Evolutionary conservation across 139 green algal species (phyloP), one percentile per base, ranked within the genome.

Genomic region (Diplosphaera chodatii): DNA sequence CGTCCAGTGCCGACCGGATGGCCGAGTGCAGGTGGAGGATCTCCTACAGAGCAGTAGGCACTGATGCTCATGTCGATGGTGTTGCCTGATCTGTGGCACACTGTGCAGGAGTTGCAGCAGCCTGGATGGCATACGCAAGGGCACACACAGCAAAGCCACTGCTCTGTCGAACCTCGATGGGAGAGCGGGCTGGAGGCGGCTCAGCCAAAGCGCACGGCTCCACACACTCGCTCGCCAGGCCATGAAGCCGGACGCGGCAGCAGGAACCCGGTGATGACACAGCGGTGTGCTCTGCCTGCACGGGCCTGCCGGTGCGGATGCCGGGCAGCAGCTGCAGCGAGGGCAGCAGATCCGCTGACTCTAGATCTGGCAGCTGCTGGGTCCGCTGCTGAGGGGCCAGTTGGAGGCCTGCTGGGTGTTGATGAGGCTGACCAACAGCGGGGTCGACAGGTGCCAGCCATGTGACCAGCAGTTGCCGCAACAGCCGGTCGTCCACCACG

Each of bases 21-120:
- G 83, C 89, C 34, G 82, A 74, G 80, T 97, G 92, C 67, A 96
- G 86, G 69, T 96, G 84, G 1, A 87, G 75, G 27, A 97, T 92
- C 27, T 87, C 85, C 74, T 92, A 78, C 67, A 91, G 55, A 25
- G 79, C n/a, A n/a, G n/a, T n/a, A n/a, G n/a, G n/a, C n/a, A n/a
- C n/a, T n/a, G n/a, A n/a, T n/a, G n/a, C n/a, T n/a, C n/a, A n/a
- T n/a, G n/a, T n/a, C n/a, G n/a, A n/a, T n/a, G n/a, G n/a, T n/a
- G n/a, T n/a, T n/a, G n/a, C n/a, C n/a, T n/a, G n/a, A n/a, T n/a
- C n/a, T n/a, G n/a, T n/a, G n/a, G n/a, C n/a, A n/a, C 37, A 48
- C 10, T 48, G 37, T 13, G 13, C 37, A 8, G 10, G 37, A 48
- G 37, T 48, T 48, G 40, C n/a, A n/a, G n/a, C n/a, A n/a, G n/a